Conservation (phyloP, 2,329 filamentous ascomycete species). For the Aspergillus sp. region DNA sequence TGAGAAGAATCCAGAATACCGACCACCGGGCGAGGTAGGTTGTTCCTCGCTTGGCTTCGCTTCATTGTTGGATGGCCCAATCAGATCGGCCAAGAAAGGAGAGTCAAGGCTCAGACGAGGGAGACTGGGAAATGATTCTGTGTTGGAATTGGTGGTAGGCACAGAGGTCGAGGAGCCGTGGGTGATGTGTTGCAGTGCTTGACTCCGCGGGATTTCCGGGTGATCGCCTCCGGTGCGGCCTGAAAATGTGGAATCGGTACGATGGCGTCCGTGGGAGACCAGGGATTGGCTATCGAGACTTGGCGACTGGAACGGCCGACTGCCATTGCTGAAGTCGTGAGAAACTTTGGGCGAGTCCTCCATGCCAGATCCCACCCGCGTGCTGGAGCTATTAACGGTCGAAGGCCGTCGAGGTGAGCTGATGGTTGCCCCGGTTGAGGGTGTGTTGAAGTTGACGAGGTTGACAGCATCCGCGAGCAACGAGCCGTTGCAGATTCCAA, state of each 20-base stretch:
- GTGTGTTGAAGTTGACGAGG: conserved; percentile 60
- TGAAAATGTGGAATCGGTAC: conserved; percentile 57
- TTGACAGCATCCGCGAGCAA: conserved; percentile 59
- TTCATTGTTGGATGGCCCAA: conserved; percentile 30
- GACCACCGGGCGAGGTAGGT: conserved; percentile 45
- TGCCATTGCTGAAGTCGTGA: conserved; percentile 64
- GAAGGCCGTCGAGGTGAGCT: conserved; percentile 50
- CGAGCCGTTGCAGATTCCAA: conserved; percentile 76
- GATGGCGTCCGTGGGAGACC: conserved; percentile 43
- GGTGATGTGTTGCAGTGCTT: conserved; percentile 49
- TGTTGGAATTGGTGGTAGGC: conserved; percentile 12
- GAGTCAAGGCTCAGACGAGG: conserved; percentile 47
- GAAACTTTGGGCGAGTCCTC: conserved; percentile 64
- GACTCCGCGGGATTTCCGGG: conserved; percentile 52
- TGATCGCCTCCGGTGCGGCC: conserved; percentile 52
- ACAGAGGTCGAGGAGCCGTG: conserved; percentile 44
- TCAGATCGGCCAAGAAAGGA: conserved; percentile 43
- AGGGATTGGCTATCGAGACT: conserved; percentile 38
- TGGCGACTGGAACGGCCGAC: conserved; percentile 63
- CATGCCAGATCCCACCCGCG: conserved; percentile 62
- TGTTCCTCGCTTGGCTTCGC: conserved; percentile 22
- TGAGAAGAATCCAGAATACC: conserved; percentile 77
- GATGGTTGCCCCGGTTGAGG: conserved; percentile 39
- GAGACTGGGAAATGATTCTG: conserved; percentile 37
- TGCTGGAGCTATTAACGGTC: conserved; percentile 51